Base-by-base conservation (phyloP, 2,329 filamentous ascomycete genomes). In the Fusarium miscanthi region DNA sequence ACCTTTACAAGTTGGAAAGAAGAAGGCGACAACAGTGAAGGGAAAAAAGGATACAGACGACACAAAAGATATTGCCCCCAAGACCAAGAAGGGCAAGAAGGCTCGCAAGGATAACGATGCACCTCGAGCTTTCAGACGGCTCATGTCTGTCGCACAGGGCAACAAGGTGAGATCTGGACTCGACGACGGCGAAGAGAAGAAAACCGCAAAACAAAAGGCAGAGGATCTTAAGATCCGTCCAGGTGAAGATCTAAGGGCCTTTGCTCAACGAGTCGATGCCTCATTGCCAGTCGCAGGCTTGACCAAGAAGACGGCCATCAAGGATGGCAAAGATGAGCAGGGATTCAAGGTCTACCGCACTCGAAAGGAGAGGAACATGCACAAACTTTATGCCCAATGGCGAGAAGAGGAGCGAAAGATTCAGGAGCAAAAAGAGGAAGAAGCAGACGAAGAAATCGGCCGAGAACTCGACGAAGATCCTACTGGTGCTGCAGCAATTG, bases 311-410 rank as follows among this genome's bases (percentile, higher is more conserved):
- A 88, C 86, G 1, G 75, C 76, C 21, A 82, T 86, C 13, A 90
- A 87, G 73, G 84, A 86, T 43, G 90, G 89, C 58, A 91, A 89
- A 72, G 91, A 92, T 66, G 87, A 90, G 11, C 82, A 88, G 38
- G 90, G 92, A 0, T 78, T 92, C 13, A 92, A 94, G 78, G 87
- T 91, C 23, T 87, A 89, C 70, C 87, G 89, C 57, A 98, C 95
- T 10, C 92, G 91, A 80, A 96, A 95, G 78, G 95, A 98, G 83
- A 92, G 90, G 80, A 91, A 92, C 73, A 91, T 98, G 85, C 90
- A 91, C 76, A 93, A 93, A 78, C 87, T 94, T 72, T 94, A 95
- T 79, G 91, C 92, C 48, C 93, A 95, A 74, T 94, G 93, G 87
- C 85, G 88, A 59, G 91, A 91, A 74, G 88, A 92, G 76, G 92